Evolutionary conservation across 441 rosid species (phyloP).

Genomic region (Monsonia emarginata): DNA sequence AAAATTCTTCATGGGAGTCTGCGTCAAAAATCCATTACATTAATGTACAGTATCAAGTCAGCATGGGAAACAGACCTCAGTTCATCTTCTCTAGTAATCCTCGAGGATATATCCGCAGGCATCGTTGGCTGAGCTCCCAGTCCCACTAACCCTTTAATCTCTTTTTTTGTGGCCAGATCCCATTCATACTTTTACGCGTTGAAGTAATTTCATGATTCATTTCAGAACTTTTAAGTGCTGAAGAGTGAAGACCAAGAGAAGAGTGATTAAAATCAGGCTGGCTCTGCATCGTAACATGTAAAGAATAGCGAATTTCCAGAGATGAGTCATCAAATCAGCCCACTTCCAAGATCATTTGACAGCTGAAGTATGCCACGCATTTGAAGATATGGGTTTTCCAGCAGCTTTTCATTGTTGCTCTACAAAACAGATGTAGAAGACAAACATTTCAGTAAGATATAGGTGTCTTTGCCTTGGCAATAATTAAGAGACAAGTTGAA

Average conservation of each 20-base stretch:
- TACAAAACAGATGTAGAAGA: conserved; percentile 28
- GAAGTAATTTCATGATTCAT: conserved; percentile 20
- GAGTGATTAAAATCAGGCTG: conserved; percentile 15
- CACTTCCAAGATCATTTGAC: conserved; percentile 57
- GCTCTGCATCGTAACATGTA: conserved; percentile 11
- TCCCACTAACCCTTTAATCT: conserved; percentile 10
- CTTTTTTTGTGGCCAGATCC: conserved; percentile 13
- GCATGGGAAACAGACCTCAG: conserved; percentile 17
- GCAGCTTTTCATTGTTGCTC: conserved; percentile 94
- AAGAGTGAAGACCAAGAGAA: conserved; percentile 18
- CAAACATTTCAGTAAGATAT: conserved; percentile 16
- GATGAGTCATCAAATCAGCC: conserved; percentile 21
- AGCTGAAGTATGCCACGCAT: conserved; percentile 93
- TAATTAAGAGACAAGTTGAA: neutral
- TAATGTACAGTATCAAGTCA: conserved; percentile 8
- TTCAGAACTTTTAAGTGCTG: conserved; percentile 15
- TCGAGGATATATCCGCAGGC: conserved; percentile 15
- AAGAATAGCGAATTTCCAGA: conserved; percentile 11
- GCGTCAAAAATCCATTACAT: conserved; percentile 11
- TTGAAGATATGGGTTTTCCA: conserved; percentile 98
- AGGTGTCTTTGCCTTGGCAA: neutral
- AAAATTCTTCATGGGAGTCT: conserved; percentile 7
- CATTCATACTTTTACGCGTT: conserved; percentile 14
- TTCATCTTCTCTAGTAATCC: conserved; percentile 21
- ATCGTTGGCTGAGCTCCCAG: conserved; percentile 11